These are phyloP conservation scores for Penicillium argentinense DNA, from an alignment of 495 filamentous ascomycete genomes.

Conservation along the genomic window DNA sequence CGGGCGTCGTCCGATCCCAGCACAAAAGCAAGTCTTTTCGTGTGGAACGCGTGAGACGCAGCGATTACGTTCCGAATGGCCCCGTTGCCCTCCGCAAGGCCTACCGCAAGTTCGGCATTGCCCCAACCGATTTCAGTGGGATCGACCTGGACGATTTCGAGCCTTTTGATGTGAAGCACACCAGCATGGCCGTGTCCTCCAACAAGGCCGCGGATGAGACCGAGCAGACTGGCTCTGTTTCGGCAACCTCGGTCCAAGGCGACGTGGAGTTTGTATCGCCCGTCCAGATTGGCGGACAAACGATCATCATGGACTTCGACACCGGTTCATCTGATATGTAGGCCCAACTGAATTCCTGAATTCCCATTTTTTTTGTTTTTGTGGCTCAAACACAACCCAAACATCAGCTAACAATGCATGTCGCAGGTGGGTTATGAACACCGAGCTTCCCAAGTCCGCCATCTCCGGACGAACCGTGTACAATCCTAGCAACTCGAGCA, in stretches of 20 bases:
- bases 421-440: constrained; percentile 74
- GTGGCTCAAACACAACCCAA: constrained; percentile 2
- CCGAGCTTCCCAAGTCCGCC: constrained; percentile 46
- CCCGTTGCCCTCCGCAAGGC: constrained; percentile 59
- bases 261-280: constrained; percentile 71
- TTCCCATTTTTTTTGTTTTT: constrained; percentile 7
- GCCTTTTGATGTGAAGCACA: constrained; percentile 26
- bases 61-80: constrained; percentile 52
- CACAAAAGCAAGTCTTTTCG: constrained; percentile 52
- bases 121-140: constrained; percentile 20
- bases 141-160: constrained; percentile 38
- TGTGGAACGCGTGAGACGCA: constrained; percentile 57
- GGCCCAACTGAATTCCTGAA: no score
- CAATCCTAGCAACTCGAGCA: constrained; percentile 60
- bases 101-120: constrained; percentile 62
- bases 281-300: constrained; percentile 72
- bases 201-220: constrained; percentile 14
- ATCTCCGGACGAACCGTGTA: constrained; percentile 58
- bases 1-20: constrained; percentile 16
- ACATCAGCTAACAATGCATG: not conserved
- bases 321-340: constrained; percentile 82
- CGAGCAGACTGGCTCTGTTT: constrained; percentile 54
- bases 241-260: constrained; percentile 58
- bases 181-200: constrained; percentile 13
- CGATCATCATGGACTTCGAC: constrained; percentile 75